Evolutionary conservation across 352 stramenopile genomes (phyloP).

Genomic region (Globisporangium acanthophoron): DNA sequence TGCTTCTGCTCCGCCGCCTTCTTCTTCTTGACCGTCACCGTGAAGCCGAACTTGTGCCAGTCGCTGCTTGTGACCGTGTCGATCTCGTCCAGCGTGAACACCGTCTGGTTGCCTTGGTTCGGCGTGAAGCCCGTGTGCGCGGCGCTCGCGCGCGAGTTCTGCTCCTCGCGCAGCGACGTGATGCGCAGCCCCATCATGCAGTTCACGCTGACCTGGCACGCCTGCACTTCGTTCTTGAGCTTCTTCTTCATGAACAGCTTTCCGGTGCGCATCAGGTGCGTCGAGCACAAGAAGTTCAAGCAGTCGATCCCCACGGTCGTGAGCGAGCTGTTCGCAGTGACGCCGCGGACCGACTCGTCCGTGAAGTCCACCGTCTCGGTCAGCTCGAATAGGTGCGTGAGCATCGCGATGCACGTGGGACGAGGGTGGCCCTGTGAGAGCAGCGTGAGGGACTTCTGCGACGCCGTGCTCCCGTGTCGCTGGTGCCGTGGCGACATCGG

Average conservation of each 20-base stretch:
- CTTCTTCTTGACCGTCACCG: slow-evolving; percentile 64
- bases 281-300: slow-evolving; percentile 83
- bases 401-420: slow-evolving; percentile 67
- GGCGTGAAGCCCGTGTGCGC: slow-evolving; percentile 50
- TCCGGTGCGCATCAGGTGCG: slow-evolving; percentile 68
- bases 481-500: slow-evolving; percentile 26
- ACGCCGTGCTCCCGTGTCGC: slow-evolving; percentile 41
- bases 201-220: slow-evolving; percentile 67
- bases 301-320: slow-evolving; percentile 77
- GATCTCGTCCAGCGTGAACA: slow-evolving; percentile 80
- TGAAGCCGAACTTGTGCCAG: slow-evolving; percentile 73
- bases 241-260: slow-evolving; percentile 68
- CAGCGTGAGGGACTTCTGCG: slow-evolving; percentile 62
- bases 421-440: slow-evolving; percentile 63
- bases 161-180: slow-evolving; percentile 48
- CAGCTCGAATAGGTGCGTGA: slow-evolving; percentile 81
- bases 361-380: slow-evolving; percentile 84
- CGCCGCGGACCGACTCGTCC: slow-evolving; percentile 28
- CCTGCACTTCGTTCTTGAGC: slow-evolving; percentile 73
- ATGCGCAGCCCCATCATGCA: slow-evolving; percentile 86
- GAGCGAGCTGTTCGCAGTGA: slow-evolving; percentile 25
- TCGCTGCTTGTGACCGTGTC: slow-evolving; percentile 61
- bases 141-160: slow-evolving; percentile 21
- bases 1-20: slow-evolving; percentile 7
- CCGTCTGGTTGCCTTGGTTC: slow-evolving; percentile 54